Base-by-base conservation (phyloP, 192 early-diverging fungal genomes). In the Coemansia sp. region DNA sequence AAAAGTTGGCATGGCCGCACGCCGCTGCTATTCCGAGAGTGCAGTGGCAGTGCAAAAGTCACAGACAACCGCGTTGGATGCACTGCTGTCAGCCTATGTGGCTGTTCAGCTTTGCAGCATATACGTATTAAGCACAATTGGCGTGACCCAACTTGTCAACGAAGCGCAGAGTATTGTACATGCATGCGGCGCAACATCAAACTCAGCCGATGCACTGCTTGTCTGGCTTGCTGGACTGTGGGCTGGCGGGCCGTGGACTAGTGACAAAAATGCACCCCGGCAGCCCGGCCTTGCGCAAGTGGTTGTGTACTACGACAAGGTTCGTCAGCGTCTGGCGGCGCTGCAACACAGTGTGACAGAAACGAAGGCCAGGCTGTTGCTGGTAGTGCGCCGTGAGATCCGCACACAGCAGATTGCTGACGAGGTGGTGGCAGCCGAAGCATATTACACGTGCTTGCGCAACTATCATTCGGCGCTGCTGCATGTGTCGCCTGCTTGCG, bases 401-500 rank as follows among this genome's bases (percentile, higher is more conserved):
- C 17, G 55, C 11, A 64, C 41, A 2, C 62, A 64, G 29, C 66
- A 50, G 21, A 48, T 79, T 23, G 53, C 39, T 3, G 67, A 70
- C 17, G 71, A 79, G 64, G 51, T 69, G 11, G 50, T 63, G 1
- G 60, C 66, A 0, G 67, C 71, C 2, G 63, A 63, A 37, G 63
- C 71, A 22, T 73, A 73, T 60, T 73, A 73, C 57, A 22, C 27
- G 12, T 58, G 67, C 47, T 32, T 70, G 6, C 76, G 71, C 39
- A 64, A 45, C 76, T 79, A 70, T 60, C 64, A 73, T 35, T 56
- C 64, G 0, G 76, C 71, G 0, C 55, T 54, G 12, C 54, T 70
- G 14, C 76, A 79, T 41, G 71, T 64, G 7, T 65, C 65, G 56
- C 56, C 67, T 4, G 50, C 35, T 15, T 61, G 73, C 57, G 37